Conservation (phyloP, 2,329 filamentous ascomycete genomes). For the Exophiala sp. region DNA sequence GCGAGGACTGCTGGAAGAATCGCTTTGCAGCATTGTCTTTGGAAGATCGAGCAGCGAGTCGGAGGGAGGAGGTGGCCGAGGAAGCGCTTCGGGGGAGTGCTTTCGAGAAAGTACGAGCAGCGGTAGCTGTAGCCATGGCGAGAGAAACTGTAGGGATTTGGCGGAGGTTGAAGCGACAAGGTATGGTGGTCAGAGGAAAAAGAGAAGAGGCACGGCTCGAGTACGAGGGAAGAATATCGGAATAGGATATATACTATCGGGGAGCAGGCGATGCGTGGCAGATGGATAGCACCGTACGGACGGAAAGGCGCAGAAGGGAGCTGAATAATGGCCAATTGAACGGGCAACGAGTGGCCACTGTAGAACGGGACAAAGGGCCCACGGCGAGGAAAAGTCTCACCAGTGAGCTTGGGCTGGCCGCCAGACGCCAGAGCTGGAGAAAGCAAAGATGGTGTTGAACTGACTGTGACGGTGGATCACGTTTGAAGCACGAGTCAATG, state of each 20-base stretch:
- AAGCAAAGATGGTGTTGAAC: background rate
- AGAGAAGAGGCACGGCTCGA: too few species aligned
- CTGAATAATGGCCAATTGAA: conserved; percentile 12
- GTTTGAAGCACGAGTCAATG: background rate
- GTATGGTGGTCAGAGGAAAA: too few species aligned
- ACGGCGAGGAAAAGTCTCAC: conserved; percentile 1
- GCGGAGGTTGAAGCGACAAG: too few species aligned
- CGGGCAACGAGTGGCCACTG: background rate
- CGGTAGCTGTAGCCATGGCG: conserved; percentile 36
- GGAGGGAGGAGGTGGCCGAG: conserved; percentile 35
- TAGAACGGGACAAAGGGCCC: background rate
- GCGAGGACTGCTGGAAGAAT: conserved; percentile 66
- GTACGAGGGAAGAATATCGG: too few species aligned
- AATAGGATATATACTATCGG: too few species aligned
- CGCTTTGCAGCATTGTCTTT: conserved; percentile 56
- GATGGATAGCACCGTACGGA: background rate
- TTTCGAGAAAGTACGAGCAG: conserved; percentile 40
- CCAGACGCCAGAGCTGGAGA: background rate
- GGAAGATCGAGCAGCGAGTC: conserved; percentile 48
- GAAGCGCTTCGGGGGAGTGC: conserved; percentile 39
- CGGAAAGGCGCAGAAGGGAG: conserved; percentile 4
- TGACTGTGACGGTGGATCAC: background rate
- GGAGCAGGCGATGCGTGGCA: too few species aligned
- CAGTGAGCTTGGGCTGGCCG: background rate
- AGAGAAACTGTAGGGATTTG: background rate